Evolutionary conservation across 169 alveolate species (phyloP).

Genomic region (Plasmodium gallinaceum): DNA sequence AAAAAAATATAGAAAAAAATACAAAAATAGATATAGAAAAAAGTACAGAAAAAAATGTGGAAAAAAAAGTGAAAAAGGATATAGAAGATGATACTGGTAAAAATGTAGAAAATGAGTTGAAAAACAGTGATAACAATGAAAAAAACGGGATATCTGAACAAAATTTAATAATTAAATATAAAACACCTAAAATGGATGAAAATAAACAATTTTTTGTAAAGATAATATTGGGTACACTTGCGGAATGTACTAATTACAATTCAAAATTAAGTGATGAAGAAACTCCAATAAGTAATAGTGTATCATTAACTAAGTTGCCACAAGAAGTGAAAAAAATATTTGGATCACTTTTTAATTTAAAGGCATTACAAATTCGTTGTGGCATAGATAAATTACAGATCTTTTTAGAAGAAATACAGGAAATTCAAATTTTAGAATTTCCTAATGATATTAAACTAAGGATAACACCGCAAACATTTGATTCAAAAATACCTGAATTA

Average conservation of each 20-base stretch:
- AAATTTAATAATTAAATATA: constrained; percentile 47
- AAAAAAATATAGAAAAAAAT: not conserved
- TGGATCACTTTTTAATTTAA: constrained; percentile 52
- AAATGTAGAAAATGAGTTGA: not conserved
- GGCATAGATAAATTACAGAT: constrained; percentile 57
- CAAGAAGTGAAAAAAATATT: constrained; percentile 63
- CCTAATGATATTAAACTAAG: constrained; percentile 58
- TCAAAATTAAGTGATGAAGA: constrained; percentile 45
- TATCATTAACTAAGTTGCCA: constrained; percentile 46
- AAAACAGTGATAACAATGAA: not conserved
- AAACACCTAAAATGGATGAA: constrained; percentile 50
- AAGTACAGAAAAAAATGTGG: not conserved
- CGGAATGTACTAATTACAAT: constrained; percentile 53
- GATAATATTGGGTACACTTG: constrained; percentile 46
- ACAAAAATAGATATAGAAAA: not conserved
- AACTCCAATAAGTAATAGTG: constrained; percentile 33
- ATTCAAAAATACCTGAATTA: constrained; percentile 37
- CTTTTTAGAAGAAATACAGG: constrained; percentile 60
- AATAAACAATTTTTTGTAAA: constrained; percentile 31
- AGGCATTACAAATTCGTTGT: constrained; percentile 48
- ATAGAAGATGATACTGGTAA: not conserved
- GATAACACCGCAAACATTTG: constrained; percentile 57
- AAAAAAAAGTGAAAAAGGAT: constrained; percentile 2
- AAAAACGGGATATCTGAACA: constrained; percentile 16
- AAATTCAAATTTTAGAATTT: constrained; percentile 17